Conservation (phyloP, 805 yeast species). For the Spathaspora arborariae region DNA sequence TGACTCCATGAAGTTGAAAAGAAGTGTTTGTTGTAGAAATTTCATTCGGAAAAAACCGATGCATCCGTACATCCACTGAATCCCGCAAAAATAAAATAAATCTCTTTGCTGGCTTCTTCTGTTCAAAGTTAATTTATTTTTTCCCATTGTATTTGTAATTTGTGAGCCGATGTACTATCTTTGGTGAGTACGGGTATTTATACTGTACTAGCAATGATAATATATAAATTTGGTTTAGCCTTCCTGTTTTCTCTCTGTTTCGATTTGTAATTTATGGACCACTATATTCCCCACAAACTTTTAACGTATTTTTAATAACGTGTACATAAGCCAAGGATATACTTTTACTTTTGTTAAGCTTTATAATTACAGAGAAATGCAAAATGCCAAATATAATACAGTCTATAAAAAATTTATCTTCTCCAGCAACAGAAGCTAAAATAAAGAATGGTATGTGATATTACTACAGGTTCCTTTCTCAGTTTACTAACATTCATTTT, state of each 20-base stretch:
- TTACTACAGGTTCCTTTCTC: too few relatives aligned
- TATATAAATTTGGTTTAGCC: too few relatives aligned
- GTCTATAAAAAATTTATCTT: slow-evolving; percentile 10
- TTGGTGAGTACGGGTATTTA: not conserved
- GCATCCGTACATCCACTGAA: too few relatives aligned
- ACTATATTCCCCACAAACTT: too few relatives aligned
- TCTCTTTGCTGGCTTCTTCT: too few relatives aligned
- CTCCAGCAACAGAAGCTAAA: slow-evolving; percentile 9
- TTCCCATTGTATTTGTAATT: not conserved
- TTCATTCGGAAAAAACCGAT: too few relatives aligned
- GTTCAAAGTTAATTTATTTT: too few relatives aligned
- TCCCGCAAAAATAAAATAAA: too few relatives aligned
- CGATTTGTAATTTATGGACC: not conserved
- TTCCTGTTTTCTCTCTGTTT: too few relatives aligned
- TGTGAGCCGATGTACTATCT: not conserved
- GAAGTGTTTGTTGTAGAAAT: too few relatives aligned
- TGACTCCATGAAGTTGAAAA: too few relatives aligned
- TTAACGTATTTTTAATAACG: not conserved
- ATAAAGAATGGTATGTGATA: slow-evolving; percentile 16
- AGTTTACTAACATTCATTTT: not conserved
- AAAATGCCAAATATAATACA: slow-evolving; percentile 3
- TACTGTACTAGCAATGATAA: not conserved
- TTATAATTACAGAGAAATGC: not conserved
- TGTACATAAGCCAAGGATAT: not conserved
- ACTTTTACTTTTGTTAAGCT: not conserved